Base-by-base conservation (phyloP, 2,329 filamentous ascomycete species). In the Nemania bipapillata region DNA sequence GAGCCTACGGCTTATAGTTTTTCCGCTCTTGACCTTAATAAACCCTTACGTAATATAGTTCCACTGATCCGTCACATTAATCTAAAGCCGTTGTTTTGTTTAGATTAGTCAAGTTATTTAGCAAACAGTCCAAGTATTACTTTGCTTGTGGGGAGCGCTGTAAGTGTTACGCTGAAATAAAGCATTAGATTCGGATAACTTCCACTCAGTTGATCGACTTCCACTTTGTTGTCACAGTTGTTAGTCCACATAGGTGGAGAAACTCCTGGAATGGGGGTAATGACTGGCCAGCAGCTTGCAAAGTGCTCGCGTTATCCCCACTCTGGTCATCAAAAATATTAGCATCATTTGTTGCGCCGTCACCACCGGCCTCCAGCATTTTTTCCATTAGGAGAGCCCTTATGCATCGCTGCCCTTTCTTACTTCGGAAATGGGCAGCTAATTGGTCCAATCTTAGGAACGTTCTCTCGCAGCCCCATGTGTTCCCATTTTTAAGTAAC, bases 381-480 rank as follows among this genome's bases (percentile, higher is more conserved):
- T 66, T 69, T 53, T 73, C 70, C 26, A 63, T 35, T 28, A 72
- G 35, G 3, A 68, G 54, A 24, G 70, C 68, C 12, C 20, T 63
- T 28, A 74, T 67, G 49, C 74, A 76, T 28, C 69, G 63, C 5
- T 64, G 64, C 3, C 74, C 74, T 1, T 52, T 72, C 52, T 66
- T 70, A 30, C 66, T 74, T 52, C 58, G 58, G 20, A 74, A 68
- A 37, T 76, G 74, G 17, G 53, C 66, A 4, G 61, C 70, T 22
- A 75, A 26, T 49, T 74, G 73, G 37, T 76, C 74, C n/a, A 58
- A 49, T 45, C 74, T 66, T 1, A 37, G 50, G 47, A 74, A 76
- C 1, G 72, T 32, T n/a, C 32, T 58, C n/a, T 66, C 67, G 53
- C 74, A 76, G 4, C 74, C 74, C 74, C 74, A 76, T 17, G 63